These are phyloP conservation scores for Albatrellus ellisii DNA, from an alignment of 768 basidiomycete genomes.

Conservation along the genomic window DNA sequence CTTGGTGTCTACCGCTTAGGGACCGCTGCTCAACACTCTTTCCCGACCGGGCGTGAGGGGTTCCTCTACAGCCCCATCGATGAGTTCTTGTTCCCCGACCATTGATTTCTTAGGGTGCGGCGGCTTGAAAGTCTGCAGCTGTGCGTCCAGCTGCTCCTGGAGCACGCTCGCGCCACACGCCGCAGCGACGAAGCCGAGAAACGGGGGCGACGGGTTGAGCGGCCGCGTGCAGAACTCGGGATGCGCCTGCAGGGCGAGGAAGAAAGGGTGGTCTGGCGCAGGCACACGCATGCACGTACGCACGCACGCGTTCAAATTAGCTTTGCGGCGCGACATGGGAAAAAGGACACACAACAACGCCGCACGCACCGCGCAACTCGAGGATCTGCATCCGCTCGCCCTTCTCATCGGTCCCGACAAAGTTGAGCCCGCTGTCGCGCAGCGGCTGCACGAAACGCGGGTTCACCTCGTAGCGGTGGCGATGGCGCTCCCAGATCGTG, in stretches of 20 bases:
- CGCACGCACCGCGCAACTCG: constrained; percentile 62
- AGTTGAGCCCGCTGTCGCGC: constrained; percentile 57
- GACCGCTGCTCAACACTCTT: constrained; percentile 9
- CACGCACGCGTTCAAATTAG: neutral
- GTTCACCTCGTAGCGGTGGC: constrained; percentile 95
- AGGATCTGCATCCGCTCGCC: constrained; percentile 97
- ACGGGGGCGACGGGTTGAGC: constrained; percentile 92
- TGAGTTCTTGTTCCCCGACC: constrained; percentile 52
- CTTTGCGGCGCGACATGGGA: no score
- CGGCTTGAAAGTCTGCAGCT: constrained; percentile 47
- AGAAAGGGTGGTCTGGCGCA: constrained; percentile 77
- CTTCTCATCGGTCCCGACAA: constrained; percentile 85
- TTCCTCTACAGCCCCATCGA: constrained; percentile 19
- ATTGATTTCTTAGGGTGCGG: constrained; percentile 69
- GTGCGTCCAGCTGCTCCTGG: constrained; percentile 58
- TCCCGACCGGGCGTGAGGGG: constrained; percentile 6
- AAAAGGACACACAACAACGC: no score
- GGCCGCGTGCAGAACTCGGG: constrained; percentile 98
- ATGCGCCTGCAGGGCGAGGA: constrained; percentile 89
- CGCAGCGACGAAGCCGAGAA: constrained; percentile 92
- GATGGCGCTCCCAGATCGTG: constrained; percentile 91
- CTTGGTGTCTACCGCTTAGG: no score
- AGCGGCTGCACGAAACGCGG: constrained; percentile 71
- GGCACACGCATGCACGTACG: neutral
- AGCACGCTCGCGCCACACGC: constrained; percentile 42